Base-by-base conservation (phyloP, 495 filamentous ascomycete genomes). In the Talaromyces trachyspermus region DNA sequence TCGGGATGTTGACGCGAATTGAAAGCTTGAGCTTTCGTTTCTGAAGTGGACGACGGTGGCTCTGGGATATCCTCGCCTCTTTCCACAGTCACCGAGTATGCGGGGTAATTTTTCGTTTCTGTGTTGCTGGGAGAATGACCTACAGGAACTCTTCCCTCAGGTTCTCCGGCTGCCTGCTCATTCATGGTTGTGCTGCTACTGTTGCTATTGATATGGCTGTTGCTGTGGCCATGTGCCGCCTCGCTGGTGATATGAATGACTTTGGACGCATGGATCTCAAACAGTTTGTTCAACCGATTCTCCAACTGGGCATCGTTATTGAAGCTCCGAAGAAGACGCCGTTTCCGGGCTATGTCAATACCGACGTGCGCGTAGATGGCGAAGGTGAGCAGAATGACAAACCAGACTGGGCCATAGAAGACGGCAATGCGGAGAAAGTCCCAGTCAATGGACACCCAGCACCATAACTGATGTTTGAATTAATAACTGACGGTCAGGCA, bases 371-470 rank as follows among this genome's bases (percentile, higher is more conserved):
- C 59, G 58, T 94, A 95, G 48, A 95, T 90, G 25, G 69, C 64
- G 33, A 86, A 72, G 9, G 88, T 90, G 26, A 82, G 48, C 11
- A 75, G 44, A 46, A 92, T 84, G 17, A 85, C 67, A 23, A 88
- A 85, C 88, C 89, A 94, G 22, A 91, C 80, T 6, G 88, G 88
- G 0, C 76, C 88, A 58, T 95, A 95, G 60, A 95, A 90, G 23
- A 77, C 73, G 9, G 80, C 80, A 37, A 94, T 79, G 24, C 88
- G 80, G 44, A 88, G 75, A 25, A 83, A 72, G 49, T 88, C 83
- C 80, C 83, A 91, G 14, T 75, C 56, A 1, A 57, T 50, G 46
- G 73, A 71, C 19, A 94, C 65, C 89, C 89, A 95, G 58, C 89
- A 95, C 89, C 89, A 95, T 19, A 94, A 53, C 68, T 81, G 44